Base-by-base conservation (phyloP, 768 basidiomycete genomes). In the Auriscalpium microsporum region DNA sequence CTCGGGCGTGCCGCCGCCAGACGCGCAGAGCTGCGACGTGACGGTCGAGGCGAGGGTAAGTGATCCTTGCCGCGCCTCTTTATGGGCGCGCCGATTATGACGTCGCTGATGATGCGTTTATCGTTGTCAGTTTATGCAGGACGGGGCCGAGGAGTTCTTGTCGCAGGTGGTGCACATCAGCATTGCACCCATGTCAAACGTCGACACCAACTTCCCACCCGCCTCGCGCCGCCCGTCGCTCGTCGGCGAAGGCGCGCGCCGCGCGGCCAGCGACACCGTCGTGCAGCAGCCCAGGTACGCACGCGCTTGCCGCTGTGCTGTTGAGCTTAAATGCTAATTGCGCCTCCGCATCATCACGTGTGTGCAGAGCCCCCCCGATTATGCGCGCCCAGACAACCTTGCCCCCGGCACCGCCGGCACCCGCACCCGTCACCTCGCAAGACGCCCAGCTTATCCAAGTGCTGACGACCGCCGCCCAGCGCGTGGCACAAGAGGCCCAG, bases 361-460 rank as follows among this genome's bases (percentile, higher is more conserved):
- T 54, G 14, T 16, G 19, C 28, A 61, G 60, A 2, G 53, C 55
- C 10, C 47, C 60, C 3, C 42, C 49, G 54, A 38, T 69, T 45
- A 37, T 72, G 56, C 72, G 73, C 56, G 63, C 70, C 40, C 65
- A 65, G 45, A 56, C 71, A 3, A 54, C 65, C 17, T 58, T 71
- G 19, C 63, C 68, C 34, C 62, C 73, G 7, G 45, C 57, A 16
- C 56, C 62, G 14, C 65, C 71, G 21, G 58, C 45, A 50, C 66
- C 73, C 9, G 58, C 45, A 50, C 66, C 73, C 9, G 69, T 73
- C 45, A 63, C 72, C 10, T 74, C 70, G 45, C 77, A 75, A 55
- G 84, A 88, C 58, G 83, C 80, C 14, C 84, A 87, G 62, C 86
- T 91, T 50, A 84, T 87, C 50, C 82, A 84, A 57, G 89, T 91